These are phyloP conservation scores for Eragrostis tef DNA, from an alignment of 202 grass and related monocot species.

Conservation along the genomic window DNA sequence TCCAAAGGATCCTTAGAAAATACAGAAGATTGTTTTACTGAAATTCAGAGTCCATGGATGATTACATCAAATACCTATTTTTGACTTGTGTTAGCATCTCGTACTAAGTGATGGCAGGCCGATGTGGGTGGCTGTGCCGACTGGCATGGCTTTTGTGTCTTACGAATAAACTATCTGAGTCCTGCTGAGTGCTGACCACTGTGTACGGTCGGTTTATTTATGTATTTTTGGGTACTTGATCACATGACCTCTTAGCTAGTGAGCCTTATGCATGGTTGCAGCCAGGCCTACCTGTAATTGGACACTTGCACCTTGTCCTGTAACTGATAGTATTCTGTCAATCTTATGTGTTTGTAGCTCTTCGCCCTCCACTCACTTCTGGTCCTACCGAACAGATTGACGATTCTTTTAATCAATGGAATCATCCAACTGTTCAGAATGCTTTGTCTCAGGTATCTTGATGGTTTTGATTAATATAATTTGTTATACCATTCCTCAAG, in stretches of 20 bases:
- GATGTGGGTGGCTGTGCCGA: conserved; percentile 22
- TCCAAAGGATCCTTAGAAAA: conserved; percentile 27
- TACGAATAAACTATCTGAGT: conserved; percentile 34
- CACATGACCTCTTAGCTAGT: not conserved
- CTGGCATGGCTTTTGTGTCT: too few relatives aligned
- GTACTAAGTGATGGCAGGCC: conserved; percentile 27
- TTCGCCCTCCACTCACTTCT: conserved; percentile 73
- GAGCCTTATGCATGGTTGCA: not conserved
- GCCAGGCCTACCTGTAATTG: conserved; percentile 10
- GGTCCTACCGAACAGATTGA: conserved; percentile 69
- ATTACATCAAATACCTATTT: too few relatives aligned
- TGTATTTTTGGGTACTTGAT: conserved; percentile 25
- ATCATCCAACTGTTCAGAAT: conserved; percentile 68
- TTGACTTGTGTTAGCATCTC: conserved; percentile 17
- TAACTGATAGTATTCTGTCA: conserved; percentile 42
- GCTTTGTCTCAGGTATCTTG: conserved; percentile 85
- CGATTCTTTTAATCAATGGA: conserved; percentile 88
- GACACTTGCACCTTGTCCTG: conserved; percentile 4
- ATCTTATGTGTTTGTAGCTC: conserved; percentile 57
- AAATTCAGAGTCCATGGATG: too few relatives aligned
- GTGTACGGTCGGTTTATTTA: conserved; percentile 2
- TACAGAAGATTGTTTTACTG: not conserved
- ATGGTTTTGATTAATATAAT: conserved; percentile 40
- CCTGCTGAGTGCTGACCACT: not conserved
- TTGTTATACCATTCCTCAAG: conserved; percentile 45